Evolutionary conservation across 1,139 yeast genomes (phyloP), one percentile per base, ranked within the genome.

Genomic region (Blastobotrys illinoisensis): DNA sequence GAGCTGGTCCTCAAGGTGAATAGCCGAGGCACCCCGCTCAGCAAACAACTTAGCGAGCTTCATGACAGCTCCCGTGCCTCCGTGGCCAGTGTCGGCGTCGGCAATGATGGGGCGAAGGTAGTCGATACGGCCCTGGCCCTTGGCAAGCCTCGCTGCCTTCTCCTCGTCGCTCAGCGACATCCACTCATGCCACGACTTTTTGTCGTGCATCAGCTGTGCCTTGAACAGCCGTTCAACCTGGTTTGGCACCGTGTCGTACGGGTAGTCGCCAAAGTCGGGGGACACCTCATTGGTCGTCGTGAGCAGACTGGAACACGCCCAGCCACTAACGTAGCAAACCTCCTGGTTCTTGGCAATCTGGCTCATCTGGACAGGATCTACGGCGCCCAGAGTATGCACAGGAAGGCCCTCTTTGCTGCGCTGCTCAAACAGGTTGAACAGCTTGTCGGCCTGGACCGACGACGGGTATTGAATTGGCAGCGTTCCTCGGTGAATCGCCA

Each of bases 1-100:
- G 46, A 82, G 71, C 65, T 81, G 85, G 65, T 82, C 87, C 60
- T 82, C 87, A 28, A 81, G 68, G 64, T 82, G 87, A 50, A 82
- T 79, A 47, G 81, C 86, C 9, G 86, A 83, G 2, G 86, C 86
- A 20, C 87, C 87, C 21, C 77, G 73, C 65, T 83, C 87, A 18
- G 83, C 85, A 69, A 82, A 83, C 53, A 81, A 65, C 65, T 83
- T 83, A 45, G 86, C 83, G 49, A 80, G 68, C 64, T 82, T 82
- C 83, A 81, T 80, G 18, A 82, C 83, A 0, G 86, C 78, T 1
- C 84, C 80, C 18, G 78, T 71, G 18, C 87, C 85, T n/a, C 87
- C 87, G 64, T 81, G 85, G 9, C 87, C 87, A 63, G 85, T 82
- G 60, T 82, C 87, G 9, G 79, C 87, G 63, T 82, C 87, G 4